Evolutionary conservation across 129 eudicot genomes (phyloP).

Genomic region (Centrapalus pauciflorus): DNA sequence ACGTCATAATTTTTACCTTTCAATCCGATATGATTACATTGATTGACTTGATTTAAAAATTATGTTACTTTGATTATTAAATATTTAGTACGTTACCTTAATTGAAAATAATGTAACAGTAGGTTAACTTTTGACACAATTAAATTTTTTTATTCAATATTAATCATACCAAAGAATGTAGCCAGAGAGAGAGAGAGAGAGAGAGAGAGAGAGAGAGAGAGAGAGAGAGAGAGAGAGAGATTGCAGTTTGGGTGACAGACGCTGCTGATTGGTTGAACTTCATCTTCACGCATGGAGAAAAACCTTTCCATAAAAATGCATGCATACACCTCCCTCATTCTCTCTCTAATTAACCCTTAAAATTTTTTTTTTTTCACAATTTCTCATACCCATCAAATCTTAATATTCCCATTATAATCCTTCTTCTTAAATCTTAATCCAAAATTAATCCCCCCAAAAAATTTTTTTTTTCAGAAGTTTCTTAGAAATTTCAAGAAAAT

Average conservation of each 20-base stretch:
- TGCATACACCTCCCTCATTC: constrained; percentile 17
- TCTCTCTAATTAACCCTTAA: background rate
- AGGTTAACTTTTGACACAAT: no score
- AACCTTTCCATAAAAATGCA: constrained; percentile 50
- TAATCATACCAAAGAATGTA: no score
- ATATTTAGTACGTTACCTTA: no score
- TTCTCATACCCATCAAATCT: background rate
- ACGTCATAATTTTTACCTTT: no score
- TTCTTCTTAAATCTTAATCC: background rate
- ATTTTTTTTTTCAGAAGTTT: background rate
- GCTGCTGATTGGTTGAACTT: constrained; percentile 23
- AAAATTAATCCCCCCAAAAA: background rate
- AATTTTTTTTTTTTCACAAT: background rate
- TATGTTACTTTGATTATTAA: no score
- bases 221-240: no score
- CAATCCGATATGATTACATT: no score
- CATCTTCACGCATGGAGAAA: constrained; percentile 21
- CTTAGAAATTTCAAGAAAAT: background rate
- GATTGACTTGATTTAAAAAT: no score
- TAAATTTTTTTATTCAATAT: no score
- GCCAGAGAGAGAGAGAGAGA: no score
- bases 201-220: no score
- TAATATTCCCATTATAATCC: constrained; percentile 10
- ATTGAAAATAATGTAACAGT: no score
- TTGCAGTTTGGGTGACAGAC: constrained; percentile 23